Percentiles rank a stretch among this genome's conserved stretches.
Conservation (phyloP, 352 stramenopile species). For the Saprolegnia diclina region DNA sequence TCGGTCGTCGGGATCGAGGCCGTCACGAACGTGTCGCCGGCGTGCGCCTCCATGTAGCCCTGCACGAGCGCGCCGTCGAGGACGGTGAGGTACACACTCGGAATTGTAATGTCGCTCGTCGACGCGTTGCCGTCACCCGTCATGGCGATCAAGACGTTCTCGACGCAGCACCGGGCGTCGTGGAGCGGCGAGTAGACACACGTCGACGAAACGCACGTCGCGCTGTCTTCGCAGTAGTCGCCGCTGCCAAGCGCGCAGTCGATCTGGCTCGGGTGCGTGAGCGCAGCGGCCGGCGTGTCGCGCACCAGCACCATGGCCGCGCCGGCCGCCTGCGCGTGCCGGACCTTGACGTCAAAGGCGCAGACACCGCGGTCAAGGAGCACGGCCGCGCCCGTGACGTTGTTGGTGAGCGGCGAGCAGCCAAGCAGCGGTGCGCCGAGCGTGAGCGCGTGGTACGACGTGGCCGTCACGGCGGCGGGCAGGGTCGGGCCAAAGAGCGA, state of each 20-base stretch:
- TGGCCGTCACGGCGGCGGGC: constrained; percentile 8
- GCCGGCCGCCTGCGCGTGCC: constrained; percentile 33
- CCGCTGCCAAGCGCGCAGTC: constrained; percentile 45
- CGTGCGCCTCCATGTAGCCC: constrained; percentile 10
- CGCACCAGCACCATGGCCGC: constrained; percentile 44
- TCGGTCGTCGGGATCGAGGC: constrained; percentile 12
- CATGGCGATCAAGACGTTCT: constrained; percentile 19
- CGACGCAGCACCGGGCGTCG: constrained; percentile 12
- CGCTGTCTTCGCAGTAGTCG: constrained; percentile 23
- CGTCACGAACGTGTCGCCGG: constrained; percentile 13
- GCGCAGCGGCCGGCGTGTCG: constrained; percentile 43
- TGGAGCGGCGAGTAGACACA: constrained; percentile 14
- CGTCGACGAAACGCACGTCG: constrained; percentile 16
- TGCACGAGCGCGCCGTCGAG: constrained; percentile 13
- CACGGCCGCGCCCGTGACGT: constrained; percentile 30
- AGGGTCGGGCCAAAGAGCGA: constrained; percentile 17
- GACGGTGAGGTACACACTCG: constrained; percentile 18
- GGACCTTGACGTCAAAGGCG: constrained; percentile 45
- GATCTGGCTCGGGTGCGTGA: constrained; percentile 34
- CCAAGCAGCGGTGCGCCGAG: background rate
- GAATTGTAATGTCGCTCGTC: background rate
- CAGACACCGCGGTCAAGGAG: constrained; percentile 46
- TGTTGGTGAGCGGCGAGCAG: constrained; percentile 5
- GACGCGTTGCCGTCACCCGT: background rate
- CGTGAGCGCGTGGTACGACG: constrained; percentile 11